These are phyloP conservation scores for Gleditsia sinensis DNA, from an alignment of 306 rosid species.

Conservation along the genomic window DNA sequence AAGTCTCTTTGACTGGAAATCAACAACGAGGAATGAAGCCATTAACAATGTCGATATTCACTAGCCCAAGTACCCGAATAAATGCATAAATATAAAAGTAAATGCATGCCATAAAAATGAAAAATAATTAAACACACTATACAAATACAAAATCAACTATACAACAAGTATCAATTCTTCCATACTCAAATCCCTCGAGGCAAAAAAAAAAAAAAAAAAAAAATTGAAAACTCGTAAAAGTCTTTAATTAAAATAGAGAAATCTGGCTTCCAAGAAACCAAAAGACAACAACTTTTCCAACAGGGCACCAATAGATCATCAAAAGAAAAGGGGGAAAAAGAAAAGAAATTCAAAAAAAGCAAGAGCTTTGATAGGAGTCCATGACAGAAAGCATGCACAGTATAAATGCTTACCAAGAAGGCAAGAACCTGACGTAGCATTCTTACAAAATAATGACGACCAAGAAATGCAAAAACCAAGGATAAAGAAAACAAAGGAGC, in stretches of 20 bases:
- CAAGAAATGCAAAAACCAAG: neutral
- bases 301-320: neutral
- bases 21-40: slow-evolving; percentile 26
- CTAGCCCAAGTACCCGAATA: neutral
- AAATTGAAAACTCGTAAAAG: neutral
- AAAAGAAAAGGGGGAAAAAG: neutral
- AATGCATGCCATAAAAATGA: neutral
- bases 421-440: slow-evolving; percentile 4
- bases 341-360: neutral
- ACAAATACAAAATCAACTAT: neutral
- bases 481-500: neutral
- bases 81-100: neutral
- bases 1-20: slow-evolving; percentile 74
- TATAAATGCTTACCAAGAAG: neutral
- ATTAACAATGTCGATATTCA: slow-evolving; percentile 4
- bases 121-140: neutral
- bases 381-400: neutral
- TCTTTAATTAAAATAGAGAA: neutral
- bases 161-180: neutral
- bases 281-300: neutral
- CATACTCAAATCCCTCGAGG: neutral
- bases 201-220: too few species aligned
- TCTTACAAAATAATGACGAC: neutral
- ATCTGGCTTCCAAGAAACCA: neutral
- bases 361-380: neutral